Evolutionary conservation across 2,329 filamentous ascomycete genomes (phyloP), one percentile per base, ranked within the genome.

Genomic region (Cordyceps cicadae): DNA sequence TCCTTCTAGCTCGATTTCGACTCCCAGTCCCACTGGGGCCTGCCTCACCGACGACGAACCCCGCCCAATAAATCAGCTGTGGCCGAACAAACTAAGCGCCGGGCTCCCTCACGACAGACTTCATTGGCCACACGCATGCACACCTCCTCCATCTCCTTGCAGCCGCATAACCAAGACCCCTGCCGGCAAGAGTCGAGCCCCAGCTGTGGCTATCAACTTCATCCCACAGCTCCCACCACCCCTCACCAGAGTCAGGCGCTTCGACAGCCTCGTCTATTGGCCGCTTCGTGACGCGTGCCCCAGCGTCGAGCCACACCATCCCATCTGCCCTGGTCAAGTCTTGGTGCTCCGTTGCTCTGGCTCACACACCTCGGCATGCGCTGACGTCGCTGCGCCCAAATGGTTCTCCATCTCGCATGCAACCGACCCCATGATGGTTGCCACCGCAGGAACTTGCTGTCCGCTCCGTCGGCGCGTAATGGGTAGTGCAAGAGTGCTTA

Each of bases 101-200:
- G 29, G 48, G 45, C 58, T 54, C 5, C n/a, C 58, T 54, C 58
- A 50, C 43, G 45, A 43, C 58, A 50, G 9, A 41, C 46, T 43
- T 54, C 58, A 60, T 60, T 60, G 58, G 58, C 29, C 58, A 50
- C 58, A 43, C 43, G 29, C 34, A 7, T 60, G 51, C 58, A 60
- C 49, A 29, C 15, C 39, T n/a, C 39, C 14, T 43, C 51, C 51
- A 54, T 43, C 32, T 19, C 51, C 51, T 54, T 9, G 43, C 43
- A 46, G 51, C 58, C 58, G 49, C 58, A 60, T 60, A 51, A 45
- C 45, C 58, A 21, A 46, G 9, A 29, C 11, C 24, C 19, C 32
- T 41, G 19, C 9, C 6, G 29, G 5, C 3, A 29, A 29, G 6
- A 29, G 41, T 29, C 50, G 37, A 59, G 56, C 48, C 48, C 57